Base-by-base conservation (phyloP, 768 basidiomycete species). In the Rhizopogon vinicolor region DNA sequence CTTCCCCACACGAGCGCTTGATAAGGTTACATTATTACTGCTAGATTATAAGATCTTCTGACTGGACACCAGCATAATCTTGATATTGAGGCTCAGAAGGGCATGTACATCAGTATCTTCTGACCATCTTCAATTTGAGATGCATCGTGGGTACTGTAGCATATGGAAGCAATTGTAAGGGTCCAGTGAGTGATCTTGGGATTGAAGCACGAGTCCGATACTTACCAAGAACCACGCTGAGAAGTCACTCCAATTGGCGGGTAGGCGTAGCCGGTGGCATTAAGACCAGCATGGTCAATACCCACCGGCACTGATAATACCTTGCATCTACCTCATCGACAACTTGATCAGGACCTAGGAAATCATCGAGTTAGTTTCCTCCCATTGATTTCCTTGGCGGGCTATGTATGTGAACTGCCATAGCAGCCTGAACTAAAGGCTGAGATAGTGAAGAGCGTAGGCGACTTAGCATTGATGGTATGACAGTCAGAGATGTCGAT, bases 71-170 rank as follows among this genome's bases (percentile, higher is more conserved):
- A 16, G 13, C 9, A 25, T 1, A 0, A n/a, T 45, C 18, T 42
- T 41, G 35, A 41, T 44, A 72, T 78, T 2, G 82, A 83, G 58
- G 78, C 80, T 51, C 77, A 82, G 61, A 83, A 83, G 61, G 81
- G 82, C 13, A 69, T 68, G 55, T 74, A 73, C 16, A 81, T 22
- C 22, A 22, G 22, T 22, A 22, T 22, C 49, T 83, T 83, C 67
- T 82, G 82, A 81, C 80, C 41, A 87, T 92, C 59, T 91, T 93
- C 74, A 91, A 91, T 61, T 56, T 91, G 31, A 89, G 89, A 39
- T 85, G 84, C 44, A 86, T 93, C 43, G 83, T 93, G 44, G 90
- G 91, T 22, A 75, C 87, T 12, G 86, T 92, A 31, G 82, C 89
- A 9, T 76, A 91, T 43, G 91, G 82, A 0, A 77, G 83, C 59